A percentile compares a stretch with the other conserved stretches of the same genome.
Evolutionary conservation across 2,329 filamentous ascomycete genomes (phyloP).

Genomic region (Sporothrix globosa): DNA sequence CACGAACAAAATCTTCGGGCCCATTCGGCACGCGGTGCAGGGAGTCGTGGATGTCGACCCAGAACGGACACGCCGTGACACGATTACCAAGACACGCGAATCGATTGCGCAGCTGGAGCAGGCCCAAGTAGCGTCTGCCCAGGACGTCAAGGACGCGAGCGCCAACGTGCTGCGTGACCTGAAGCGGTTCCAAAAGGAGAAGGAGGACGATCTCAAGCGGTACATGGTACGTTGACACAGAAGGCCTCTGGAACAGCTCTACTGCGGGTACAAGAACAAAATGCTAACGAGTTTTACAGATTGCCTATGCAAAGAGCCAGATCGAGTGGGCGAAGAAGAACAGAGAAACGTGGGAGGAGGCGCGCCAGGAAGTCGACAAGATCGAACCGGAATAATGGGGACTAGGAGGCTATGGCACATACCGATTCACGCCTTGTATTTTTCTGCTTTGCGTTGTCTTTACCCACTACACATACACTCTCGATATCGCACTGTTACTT

Average conservation of each 20-base stretch:
- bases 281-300: conserved; percentile 53
- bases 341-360: conserved; percentile 90
- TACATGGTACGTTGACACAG: conserved; percentile 78
- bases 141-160: conserved; percentile 93
- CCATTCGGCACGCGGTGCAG: conserved; percentile 92
- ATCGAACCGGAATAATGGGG: conserved; percentile 64
- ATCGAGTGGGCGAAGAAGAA: conserved; percentile 93
- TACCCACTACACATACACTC: not conserved
- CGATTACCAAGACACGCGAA: conserved; percentile 94
- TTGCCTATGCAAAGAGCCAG: conserved; percentile 89
- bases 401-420: not conserved
- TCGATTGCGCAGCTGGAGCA: conserved; percentile 84
- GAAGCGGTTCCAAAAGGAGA: conserved; percentile 90
- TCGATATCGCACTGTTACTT: not conserved
- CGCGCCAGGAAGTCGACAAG: conserved; percentile 82
- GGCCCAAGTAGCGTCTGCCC: conserved; percentile 82
- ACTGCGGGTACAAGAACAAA: not conserved
- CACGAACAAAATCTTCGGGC: conserved; percentile 90
- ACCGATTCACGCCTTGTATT: not conserved
- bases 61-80: conserved; percentile 86
- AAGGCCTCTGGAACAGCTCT: not conserved
- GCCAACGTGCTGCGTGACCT: conserved; percentile 85
- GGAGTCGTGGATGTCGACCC: conserved; percentile 96
- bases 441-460: not conserved
- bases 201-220: conserved; percentile 87